Evolutionary conservation across 1,139 yeast species (phyloP), one percentile per base, ranked within the genome.

Genomic region (Blastobotrys arbuscula): DNA sequence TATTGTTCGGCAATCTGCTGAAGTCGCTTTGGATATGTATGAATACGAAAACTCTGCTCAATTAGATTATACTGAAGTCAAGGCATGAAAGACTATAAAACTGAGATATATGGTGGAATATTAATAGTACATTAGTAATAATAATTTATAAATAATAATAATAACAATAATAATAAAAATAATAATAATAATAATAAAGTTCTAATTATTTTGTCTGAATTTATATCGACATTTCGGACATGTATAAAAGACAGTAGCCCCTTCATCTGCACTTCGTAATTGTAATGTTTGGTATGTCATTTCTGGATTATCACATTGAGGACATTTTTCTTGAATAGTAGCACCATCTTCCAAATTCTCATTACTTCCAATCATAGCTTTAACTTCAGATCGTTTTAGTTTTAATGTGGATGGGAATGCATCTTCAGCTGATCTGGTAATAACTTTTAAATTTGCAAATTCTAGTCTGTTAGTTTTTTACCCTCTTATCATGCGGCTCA

Each of bases 221-320:
- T 88, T 80, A 75, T 90, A 88, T 40, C 92, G 92, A 75, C 99
- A 92, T 45, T 78, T 73, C 1, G 95, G 84, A 74, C 98, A 92
- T 1, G 98, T 90, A 71, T 92, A 94, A 66, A 92, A 94, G 20
- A 61, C 65, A 30, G 73, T 67, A 40, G 71, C 74, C 75, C 98
- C 99, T 76, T 92, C 99, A 76, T 92, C 99, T 2, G 98, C 99
- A 48, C 96, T 86, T 72, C 99, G 81, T 59, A 92, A 77, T 70
- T 92, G 99, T 60, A 92, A 74, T 9, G 98, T 92, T 65, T 92
- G 97, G 68, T 92, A 92, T 65, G 84, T 92, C 98, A 94, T 94
- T 69, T 92, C 97, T 62, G 92, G 97, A 68, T 90, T 79, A 45
- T 96, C 97, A 79, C 98, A 92, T 69, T 89, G 82, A 20, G 97